Base-by-base conservation (phyloP, 495 filamentous ascomycete species). In the Neurospora intermedia region DNA sequence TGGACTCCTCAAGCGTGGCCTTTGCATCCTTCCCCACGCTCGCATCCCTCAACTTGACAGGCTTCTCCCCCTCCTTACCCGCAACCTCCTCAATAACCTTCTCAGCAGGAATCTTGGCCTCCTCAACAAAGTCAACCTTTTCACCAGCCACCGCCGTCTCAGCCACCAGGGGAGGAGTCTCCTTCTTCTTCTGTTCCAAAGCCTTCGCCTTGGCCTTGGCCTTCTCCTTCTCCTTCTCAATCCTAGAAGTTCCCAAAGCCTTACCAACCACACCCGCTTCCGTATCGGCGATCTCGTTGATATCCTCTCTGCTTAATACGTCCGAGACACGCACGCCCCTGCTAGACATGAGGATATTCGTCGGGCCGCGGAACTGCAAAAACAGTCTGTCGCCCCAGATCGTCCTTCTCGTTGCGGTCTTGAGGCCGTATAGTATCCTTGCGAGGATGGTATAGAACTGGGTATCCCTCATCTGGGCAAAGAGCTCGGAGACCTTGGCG, bases 361-460 rank as follows among this genome's bases (percentile, higher is more conserved):
- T 88, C 27, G 96, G 96, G 0, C 96, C 96, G 35, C 90, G 86
- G 77, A 99, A 97, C 76, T 92, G 90, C 31, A 98, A 83, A 78
- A 98, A 98, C 16, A 98, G 84, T 75, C 95, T 83, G 80, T 99
- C 96, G 40, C 96, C 96, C 93, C 93, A 97, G n/a, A 99, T 91
- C 4, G 91, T 91, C 77, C 91, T 85, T 71, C 94, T 86, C 41
- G 88, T 85, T 81, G 92, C 91, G 2, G 93, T 95, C 43, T 93
- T 87, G 20, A 96, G 72, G 43, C 78, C 85, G 79, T 90, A 94
- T 42, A 91, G 75, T 27, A 89, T 74, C 13, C 82, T 83, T 70
- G 88, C 86, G 0, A 94, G 76, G 1, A 82, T 81, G 76, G 90
- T 92, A 89, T 93, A 98, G 3, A 88, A 88, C 13, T 86, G 80